Conservation (phyloP, 73 alveolate genomes). For the Tetrahymena malaccensis region DNA sequence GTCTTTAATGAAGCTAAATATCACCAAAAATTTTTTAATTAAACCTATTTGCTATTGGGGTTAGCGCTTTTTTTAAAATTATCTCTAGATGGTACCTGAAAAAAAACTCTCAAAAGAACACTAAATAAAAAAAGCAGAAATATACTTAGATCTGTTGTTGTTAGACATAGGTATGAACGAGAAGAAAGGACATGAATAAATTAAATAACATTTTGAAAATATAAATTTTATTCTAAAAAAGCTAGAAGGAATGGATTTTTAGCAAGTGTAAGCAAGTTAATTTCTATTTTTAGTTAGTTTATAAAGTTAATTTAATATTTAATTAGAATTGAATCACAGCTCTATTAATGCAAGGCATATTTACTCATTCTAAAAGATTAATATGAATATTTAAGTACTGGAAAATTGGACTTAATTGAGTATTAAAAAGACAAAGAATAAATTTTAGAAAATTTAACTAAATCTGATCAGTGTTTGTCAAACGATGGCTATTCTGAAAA, state of each 20-base stretch:
- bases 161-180: not conserved
- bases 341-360: not conserved
- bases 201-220: not conserved
- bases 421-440: not conserved
- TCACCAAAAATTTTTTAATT: not conserved
- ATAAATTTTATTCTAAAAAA: not conserved
- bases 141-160: not conserved
- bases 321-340: not conserved
- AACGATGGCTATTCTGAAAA: not conserved
- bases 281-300: not conserved
- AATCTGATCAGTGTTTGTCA: not conserved
- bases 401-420: not conserved
- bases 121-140: not conserved
- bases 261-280: not conserved
- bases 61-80: not conserved
- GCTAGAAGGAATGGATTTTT: not conserved
- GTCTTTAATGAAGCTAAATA: not conserved
- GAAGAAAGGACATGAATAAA: not conserved
- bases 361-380: not conserved
- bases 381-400: not conserved
- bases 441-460: not conserved
- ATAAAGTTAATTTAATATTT: not conserved
- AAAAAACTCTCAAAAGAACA: not conserved
- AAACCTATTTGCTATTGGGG: not conserved
- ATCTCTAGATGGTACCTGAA: not conserved